These are phyloP conservation scores for Oryza glaberrima DNA, from an alignment of 176 grass and related monocot genomes.

Conservation along the genomic window DNA sequence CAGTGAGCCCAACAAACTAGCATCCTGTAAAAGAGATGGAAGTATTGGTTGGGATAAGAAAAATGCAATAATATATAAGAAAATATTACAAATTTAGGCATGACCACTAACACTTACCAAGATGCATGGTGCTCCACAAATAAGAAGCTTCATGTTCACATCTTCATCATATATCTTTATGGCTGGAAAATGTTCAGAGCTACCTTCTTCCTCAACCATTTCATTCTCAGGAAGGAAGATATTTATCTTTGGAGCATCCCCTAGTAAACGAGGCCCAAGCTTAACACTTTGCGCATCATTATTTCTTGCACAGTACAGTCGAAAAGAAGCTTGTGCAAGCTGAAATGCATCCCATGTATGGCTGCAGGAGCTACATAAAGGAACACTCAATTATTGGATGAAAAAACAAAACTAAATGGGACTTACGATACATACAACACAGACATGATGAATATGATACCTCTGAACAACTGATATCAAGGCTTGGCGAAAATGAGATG, in stretches of 20 bases:
- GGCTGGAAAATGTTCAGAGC: slow-evolving; percentile 41
- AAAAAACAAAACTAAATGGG: slow-evolving; percentile 27
- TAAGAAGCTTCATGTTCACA: slow-evolving; percentile 62
- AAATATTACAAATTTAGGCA: not conserved
- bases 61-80: slow-evolving; percentile 5
- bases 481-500: slow-evolving; percentile 69
- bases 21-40: slow-evolving; percentile 55
- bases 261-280: slow-evolving; percentile 61
- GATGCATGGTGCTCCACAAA: slow-evolving; percentile 62
- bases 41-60: not conserved
- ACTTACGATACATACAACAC: not conserved
- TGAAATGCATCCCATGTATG: slow-evolving; percentile 87
- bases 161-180: slow-evolving; percentile 69
- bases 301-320: slow-evolving; percentile 56
- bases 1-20: slow-evolving; percentile 60
- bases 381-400: slow-evolving; percentile 36
- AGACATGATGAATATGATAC: slow-evolving; percentile 35
- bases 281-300: slow-evolving; percentile 44
- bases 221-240: slow-evolving; percentile 38
- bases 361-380: slow-evolving; percentile 65
- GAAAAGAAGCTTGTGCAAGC: slow-evolving; percentile 78
- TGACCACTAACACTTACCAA: slow-evolving; percentile 44
- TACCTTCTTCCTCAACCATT: slow-evolving; percentile 49
- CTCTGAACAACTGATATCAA: slow-evolving; percentile 70
- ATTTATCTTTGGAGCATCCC: slow-evolving; percentile 70